Percentiles rank a stretch among this genome's conserved stretches.
Conservation (phyloP, 2,329 filamentous ascomycete species). For the Nemania abortiva region DNA sequence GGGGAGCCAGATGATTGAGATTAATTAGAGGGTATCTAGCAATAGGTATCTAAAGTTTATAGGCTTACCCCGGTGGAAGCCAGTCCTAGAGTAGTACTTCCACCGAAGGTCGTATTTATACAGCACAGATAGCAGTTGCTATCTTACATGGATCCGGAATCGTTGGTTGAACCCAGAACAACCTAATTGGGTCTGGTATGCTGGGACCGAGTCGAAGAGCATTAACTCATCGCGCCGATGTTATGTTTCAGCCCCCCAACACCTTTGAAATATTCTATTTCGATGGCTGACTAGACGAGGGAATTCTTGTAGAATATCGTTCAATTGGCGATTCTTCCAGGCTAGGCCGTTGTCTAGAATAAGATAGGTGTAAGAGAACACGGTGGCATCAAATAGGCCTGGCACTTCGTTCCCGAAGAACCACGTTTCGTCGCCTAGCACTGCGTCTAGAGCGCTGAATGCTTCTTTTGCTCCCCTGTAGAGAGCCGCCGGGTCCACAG, state of each 20-base stretch:
- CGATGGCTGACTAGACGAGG: conserved; percentile 75
- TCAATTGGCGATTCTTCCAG: conserved; percentile 74
- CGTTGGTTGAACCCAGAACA: not conserved
- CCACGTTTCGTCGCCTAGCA: conserved; percentile 59
- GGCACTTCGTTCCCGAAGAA: conserved; percentile 67
- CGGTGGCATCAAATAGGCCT: conserved; percentile 84
- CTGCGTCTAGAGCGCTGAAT: conserved; percentile 59
- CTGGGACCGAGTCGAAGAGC: not conserved
- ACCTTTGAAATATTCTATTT: conserved; percentile 65
- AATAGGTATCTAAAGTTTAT: conserved; percentile 2
- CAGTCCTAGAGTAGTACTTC: conserved; percentile 1
- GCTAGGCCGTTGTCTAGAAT: conserved; percentile 73
- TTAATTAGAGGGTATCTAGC: conserved; percentile 21
- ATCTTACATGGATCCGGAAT: not conserved
- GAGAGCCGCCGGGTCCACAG: conserved; percentile 56
- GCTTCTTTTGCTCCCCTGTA: conserved; percentile 60
- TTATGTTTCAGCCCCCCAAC: conserved; percentile 54
- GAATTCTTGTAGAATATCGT: conserved; percentile 66
- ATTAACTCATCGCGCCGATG: not conserved
- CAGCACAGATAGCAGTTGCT: not conserved
- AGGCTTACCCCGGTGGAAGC: conserved; percentile 3
- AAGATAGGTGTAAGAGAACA: conserved; percentile 91
- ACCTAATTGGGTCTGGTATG: not conserved
- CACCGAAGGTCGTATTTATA: not conserved
- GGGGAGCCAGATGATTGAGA: conserved; percentile 4